Percentiles rank a stretch among this genome's conserved stretches.
These are phyloP conservation scores for Epichloe scottii DNA, from an alignment of 2,329 filamentous ascomycete species.

Conservation along the genomic window DNA sequence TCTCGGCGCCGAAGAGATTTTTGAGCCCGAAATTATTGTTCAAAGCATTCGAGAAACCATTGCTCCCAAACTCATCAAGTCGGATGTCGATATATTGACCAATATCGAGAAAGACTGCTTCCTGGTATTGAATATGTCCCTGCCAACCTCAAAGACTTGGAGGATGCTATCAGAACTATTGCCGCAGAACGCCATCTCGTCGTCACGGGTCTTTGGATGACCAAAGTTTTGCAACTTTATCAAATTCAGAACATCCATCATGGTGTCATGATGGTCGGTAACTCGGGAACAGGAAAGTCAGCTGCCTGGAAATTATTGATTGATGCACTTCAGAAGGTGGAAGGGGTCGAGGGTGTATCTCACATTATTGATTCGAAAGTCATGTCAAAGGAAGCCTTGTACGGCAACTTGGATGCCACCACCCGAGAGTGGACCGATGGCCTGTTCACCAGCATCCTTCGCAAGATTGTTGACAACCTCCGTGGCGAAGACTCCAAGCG, in stretches of 20 bases:
- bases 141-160: constrained; percentile 68
- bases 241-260: constrained; percentile 98
- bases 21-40: constrained; percentile 95
- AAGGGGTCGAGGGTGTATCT: constrained; percentile 84
- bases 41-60: constrained; percentile 98
- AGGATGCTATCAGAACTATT: constrained; percentile 68
- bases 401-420: constrained; percentile 89
- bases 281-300: constrained; percentile 95
- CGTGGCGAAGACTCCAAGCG: constrained; percentile 93
- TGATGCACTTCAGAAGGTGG: constrained; percentile 80
- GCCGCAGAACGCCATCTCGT: constrained; percentile 79
- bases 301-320: constrained; percentile 87
- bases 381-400: constrained; percentile 97
- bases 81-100: constrained; percentile 81
- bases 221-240: constrained; percentile 90
- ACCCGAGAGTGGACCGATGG: constrained; percentile 99
- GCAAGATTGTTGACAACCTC: constrained; percentile 97
- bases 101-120: constrained; percentile 71
- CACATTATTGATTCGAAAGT: constrained; percentile 99
- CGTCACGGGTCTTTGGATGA: constrained; percentile 91
- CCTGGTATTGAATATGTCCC: constrained; percentile 88
- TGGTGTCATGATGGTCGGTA: constrained; percentile 99
- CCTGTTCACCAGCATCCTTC: constrained; percentile 91
- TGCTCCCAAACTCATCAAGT: constrained; percentile 87
- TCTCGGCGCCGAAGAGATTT: constrained; percentile 53